Evolutionary conservation across 208 protist genomes (phyloP), one percentile per base, ranked within the genome.

Genomic region (Strigomonas culicis): DNA sequence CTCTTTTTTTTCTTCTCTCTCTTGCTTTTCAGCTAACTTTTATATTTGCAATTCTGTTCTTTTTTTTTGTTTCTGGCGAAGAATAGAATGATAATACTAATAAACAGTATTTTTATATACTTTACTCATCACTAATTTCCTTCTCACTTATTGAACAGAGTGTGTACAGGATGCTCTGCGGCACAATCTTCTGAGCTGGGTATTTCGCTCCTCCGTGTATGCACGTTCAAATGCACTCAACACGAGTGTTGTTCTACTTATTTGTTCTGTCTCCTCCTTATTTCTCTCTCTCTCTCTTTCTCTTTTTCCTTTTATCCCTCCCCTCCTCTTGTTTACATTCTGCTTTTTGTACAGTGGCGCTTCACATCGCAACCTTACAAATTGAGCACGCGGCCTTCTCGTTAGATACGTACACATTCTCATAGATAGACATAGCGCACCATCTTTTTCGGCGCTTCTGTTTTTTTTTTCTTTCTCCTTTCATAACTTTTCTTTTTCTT

Each of bases 61-160:
- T 8, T 51, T 6, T 63, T 56, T 63, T 55, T 43, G 39, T 57
- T 63, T 63, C 59, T 63, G 62, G 1, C 6, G 8, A 17, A 6
- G 36, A 41, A 41, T 17, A 13, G 8, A 17, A 6, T 17, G 13
- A 41, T 17, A 41, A 41, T 13, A 41, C 6, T 17, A 41, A 41
- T 17, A 41, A 41, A 13, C 13, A 13, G 8, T 6, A 51, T 32
- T 24, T 36, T 51, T 67, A 43, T 57, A 31, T 44, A 31, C 4
- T 51, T 22, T 51, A 8, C 21, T 51, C 4, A 27, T 25, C 11
- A 19, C 22, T 51, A 24, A n/a, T n/a, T 51, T 19, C 30, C 24
- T 68, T 15, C 49, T 68, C 21, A 46, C 60, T 36, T 15, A 15
- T 22, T 34, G 4, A 51, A 41, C 25, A 32, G 44, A 15, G 44